These are phyloP conservation scores for Obelidium mucronatum DNA, from an alignment of 192 early-diverging fungal species.

Conservation along the genomic window DNA sequence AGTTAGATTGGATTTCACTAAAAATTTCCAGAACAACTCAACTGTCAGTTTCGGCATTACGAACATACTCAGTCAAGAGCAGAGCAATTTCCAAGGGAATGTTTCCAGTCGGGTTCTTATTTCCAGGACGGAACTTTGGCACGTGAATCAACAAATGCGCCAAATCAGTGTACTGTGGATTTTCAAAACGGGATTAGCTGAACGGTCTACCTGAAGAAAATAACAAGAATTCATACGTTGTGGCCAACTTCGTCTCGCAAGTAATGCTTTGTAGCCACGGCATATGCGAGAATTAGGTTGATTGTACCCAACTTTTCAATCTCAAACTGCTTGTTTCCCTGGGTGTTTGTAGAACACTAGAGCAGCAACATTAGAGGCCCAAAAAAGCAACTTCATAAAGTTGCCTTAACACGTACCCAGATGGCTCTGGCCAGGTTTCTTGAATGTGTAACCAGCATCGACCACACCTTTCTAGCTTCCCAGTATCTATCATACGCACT, in stretches of 20 bases:
- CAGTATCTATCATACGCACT: constrained; percentile 74
- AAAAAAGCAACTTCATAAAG: too few relatives aligned
- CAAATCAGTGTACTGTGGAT: constrained; percentile 72
- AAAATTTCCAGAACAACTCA: too few relatives aligned
- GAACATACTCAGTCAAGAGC: constrained; percentile 28
- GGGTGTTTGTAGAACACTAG: constrained; percentile 15
- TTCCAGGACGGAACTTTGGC: constrained; percentile 61
- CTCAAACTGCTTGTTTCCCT: constrained; percentile 27
- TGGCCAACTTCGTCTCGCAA: constrained; percentile 77
- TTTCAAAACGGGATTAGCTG: not conserved
- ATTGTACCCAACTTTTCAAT: constrained; percentile 71
- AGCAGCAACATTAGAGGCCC: not conserved
- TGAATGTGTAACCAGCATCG: constrained; percentile 69
- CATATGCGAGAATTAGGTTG: constrained; percentile 80
- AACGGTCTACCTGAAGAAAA: not conserved
- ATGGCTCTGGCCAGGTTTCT: constrained; percentile 81
- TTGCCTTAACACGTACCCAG: too few relatives aligned
- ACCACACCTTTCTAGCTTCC: constrained; percentile 90
- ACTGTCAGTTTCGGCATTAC: constrained; percentile 13
- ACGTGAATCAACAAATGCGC: constrained; percentile 70
- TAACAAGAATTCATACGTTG: too few relatives aligned
- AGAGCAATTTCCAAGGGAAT: constrained; percentile 22
- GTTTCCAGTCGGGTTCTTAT: not conserved
- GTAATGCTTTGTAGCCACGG: constrained; percentile 82
- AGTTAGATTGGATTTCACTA: not conserved